Evolutionary conservation across 331 rosid species (phyloP).

Genomic region (Rosa hybrid): DNA sequence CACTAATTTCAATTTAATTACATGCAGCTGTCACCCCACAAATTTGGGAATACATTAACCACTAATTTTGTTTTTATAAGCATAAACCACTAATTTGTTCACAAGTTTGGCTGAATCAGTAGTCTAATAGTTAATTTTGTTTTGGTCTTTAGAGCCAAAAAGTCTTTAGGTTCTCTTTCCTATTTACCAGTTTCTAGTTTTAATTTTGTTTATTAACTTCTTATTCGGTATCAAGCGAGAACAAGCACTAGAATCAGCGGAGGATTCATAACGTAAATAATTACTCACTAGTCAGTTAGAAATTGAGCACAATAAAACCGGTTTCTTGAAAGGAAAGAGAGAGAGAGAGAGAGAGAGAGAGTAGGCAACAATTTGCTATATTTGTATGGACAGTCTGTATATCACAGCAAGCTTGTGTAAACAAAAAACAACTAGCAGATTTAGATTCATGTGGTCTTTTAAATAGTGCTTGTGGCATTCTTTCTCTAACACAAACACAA

Average conservation of each 20-base stretch:
- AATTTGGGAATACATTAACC: background rate
- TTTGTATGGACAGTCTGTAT: background rate
- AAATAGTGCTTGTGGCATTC: background rate
- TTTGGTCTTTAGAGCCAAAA: background rate
- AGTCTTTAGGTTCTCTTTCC: background rate
- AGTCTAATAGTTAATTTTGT: background rate
- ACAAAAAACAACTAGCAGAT: background rate
- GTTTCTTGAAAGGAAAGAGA: background rate
- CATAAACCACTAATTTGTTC: background rate
- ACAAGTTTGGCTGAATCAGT: background rate
- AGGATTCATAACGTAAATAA: conserved; percentile 2
- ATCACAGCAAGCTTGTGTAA: background rate
- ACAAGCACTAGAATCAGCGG: background rate
- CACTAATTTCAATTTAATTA: background rate
- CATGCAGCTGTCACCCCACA: background rate
- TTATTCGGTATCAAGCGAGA: background rate
- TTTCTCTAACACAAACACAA: background rate
- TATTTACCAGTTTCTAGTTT: background rate
- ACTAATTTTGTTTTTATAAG: background rate
- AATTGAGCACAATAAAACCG: background rate
- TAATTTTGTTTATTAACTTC: background rate
- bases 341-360: background rate
- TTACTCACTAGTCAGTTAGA: background rate
- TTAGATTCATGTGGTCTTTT: background rate
- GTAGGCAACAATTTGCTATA: background rate